phyloP scores from a whole-genome alignment of 345 rosid species.

The Fremontodendron californicum region DNA sequence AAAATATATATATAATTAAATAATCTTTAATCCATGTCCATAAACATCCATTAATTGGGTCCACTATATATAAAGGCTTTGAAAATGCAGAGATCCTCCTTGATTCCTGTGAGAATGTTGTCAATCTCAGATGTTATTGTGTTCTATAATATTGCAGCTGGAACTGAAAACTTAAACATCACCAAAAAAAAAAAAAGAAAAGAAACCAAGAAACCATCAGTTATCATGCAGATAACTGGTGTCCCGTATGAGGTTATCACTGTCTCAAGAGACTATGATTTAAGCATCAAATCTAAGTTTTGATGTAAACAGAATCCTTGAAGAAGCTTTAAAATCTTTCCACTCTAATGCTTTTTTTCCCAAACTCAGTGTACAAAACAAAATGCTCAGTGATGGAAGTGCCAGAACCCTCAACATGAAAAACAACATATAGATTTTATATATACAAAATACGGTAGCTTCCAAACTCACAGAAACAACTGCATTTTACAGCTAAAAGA shows the following conservation, averaged over 20 bases:
- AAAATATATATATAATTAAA: no score
- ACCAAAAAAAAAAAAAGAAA: background rate
- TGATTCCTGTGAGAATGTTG: slow-evolving; percentile 6
- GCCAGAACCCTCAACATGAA: background rate
- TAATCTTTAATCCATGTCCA: no score
- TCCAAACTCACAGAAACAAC: background rate
- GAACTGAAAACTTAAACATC: background rate
- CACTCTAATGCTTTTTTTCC: background rate
- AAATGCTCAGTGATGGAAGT: background rate
- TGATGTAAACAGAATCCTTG: background rate
- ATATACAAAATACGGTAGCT: background rate
- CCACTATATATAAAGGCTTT: background rate
- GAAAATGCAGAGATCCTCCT: background rate
- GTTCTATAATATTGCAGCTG: background rate
- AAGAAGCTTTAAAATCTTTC: background rate
- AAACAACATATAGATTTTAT: background rate
- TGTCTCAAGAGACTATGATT: background rate
- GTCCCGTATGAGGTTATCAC: background rate
- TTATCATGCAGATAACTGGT: background rate
- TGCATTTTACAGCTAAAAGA: background rate
- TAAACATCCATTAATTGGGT: no score
- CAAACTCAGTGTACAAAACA: background rate
- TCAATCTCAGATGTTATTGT: background rate
- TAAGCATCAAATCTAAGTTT: background rate
- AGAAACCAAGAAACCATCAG: background rate